These are phyloP conservation scores for Castanea sativa DNA, from an alignment of 306 rosid species.

Conservation along the genomic window DNA sequence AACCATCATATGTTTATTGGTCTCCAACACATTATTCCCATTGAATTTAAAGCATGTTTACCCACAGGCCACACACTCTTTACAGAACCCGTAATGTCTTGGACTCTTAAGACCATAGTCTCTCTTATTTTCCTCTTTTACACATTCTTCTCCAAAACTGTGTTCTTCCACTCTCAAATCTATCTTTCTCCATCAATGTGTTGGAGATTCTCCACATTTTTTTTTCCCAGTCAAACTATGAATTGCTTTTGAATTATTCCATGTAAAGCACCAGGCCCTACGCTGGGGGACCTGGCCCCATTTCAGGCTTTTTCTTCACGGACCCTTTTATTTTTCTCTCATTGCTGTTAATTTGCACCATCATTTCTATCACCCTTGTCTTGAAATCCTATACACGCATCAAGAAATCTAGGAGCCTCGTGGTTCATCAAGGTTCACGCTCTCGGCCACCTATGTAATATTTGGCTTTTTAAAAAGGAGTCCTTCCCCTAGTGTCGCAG, in stretches of 20 bases:
- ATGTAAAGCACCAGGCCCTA: constrained; percentile 11
- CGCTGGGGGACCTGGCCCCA: constrained; percentile 2
- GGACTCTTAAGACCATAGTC: constrained; percentile 34
- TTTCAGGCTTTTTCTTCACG: background rate
- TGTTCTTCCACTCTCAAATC: constrained; percentile 32
- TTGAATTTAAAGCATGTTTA: constrained; percentile 28
- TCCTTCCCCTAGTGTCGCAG: background rate
- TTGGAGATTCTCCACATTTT: background rate
- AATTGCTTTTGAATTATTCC: constrained; percentile 30
- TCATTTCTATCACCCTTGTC: background rate
- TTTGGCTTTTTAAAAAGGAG: background rate
- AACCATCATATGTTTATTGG: constrained; percentile 51
- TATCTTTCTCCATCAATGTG: constrained; percentile 26
- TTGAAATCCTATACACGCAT: background rate
- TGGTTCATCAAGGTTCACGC: background rate
- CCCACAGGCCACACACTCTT: constrained; percentile 31
- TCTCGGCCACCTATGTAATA: background rate
- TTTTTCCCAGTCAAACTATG: constrained; percentile 35
- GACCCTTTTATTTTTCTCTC: background rate
- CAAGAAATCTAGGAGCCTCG: background rate
- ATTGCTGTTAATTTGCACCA: background rate
- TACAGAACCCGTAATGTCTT: constrained; percentile 27
- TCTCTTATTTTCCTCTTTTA: constrained; percentile 8
- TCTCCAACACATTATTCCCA: constrained; percentile 26
- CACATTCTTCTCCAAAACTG: constrained; percentile 17